A percentile compares a stretch with the other conserved stretches of the same genome.
phyloP scores from a whole-genome alignment of 2,329 filamentous ascomycete genomes.

The Aureobasidium sp. region DNA sequence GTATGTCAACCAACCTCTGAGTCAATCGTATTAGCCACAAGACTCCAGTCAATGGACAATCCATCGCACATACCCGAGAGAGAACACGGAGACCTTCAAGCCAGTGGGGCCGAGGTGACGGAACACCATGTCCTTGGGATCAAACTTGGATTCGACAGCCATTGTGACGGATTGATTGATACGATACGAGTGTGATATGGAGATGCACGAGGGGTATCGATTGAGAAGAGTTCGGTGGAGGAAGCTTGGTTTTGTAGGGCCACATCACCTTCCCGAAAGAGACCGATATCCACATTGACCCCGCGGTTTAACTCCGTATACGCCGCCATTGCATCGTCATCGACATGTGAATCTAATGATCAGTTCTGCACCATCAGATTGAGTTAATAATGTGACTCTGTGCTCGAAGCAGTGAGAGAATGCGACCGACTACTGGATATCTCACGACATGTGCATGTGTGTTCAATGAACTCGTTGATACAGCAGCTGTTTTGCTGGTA shows the following conservation, averaged over 20 bases:
- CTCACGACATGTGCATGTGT: background rate
- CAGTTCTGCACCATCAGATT: background rate
- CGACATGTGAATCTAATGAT: background rate
- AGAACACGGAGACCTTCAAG: conserved; percentile 35
- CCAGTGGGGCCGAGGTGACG: conserved; percentile 42
- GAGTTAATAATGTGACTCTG: background rate
- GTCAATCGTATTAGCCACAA: background rate
- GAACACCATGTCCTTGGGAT: conserved; percentile 44
- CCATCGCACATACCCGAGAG: background rate
- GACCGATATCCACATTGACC: background rate
- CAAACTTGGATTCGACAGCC: conserved; percentile 40
- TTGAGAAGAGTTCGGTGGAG: conserved; percentile 5
- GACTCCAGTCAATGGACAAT: background rate
- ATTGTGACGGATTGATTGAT: background rate
- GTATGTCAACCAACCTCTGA: conserved; percentile 35
- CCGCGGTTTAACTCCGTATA: conserved; percentile 4
- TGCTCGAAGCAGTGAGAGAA: background rate
- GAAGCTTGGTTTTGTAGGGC: conserved; percentile 3
- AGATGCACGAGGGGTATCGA: background rate
- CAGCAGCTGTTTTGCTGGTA: too few species aligned
- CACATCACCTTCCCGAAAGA: conserved; percentile 8
- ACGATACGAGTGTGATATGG: background rate
- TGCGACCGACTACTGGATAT: too few species aligned
- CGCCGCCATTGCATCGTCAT: background rate
- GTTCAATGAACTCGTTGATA: background rate